These are phyloP conservation scores for Aspergillus jensenii DNA, from an alignment of 2,329 filamentous ascomycete species.

Conservation along the genomic window DNA sequence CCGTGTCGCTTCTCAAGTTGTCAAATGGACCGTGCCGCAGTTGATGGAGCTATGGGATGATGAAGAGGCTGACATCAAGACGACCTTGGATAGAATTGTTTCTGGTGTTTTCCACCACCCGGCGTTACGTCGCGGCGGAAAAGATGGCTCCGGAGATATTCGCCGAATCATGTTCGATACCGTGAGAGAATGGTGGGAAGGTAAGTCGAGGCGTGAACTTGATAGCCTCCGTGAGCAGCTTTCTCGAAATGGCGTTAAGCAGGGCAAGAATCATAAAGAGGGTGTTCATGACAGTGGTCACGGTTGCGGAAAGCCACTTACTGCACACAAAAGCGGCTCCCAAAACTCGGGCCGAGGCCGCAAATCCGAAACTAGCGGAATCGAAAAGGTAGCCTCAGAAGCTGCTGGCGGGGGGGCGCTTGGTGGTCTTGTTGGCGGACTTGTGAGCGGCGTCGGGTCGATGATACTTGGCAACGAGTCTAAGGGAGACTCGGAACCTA, in stretches of 20 bases:
- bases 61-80: slow-evolving; percentile 66
- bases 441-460: slow-evolving; percentile 59
- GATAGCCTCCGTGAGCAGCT: slow-evolving; percentile 72
- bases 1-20: slow-evolving; percentile 72
- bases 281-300: slow-evolving; percentile 82
- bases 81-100: slow-evolving; percentile 74
- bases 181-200: slow-evolving; percentile 79
- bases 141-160: slow-evolving; percentile 70
- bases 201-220: slow-evolving; percentile 62
- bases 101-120: slow-evolving; percentile 85
- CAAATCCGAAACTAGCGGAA: slow-evolving; percentile 27
- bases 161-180: slow-evolving; percentile 75
- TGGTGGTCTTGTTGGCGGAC: slow-evolving; percentile 68
- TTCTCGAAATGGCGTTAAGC: slow-evolving; percentile 72
- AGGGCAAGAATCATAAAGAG: slow-evolving; percentile 81
- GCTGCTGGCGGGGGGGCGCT: slow-evolving; percentile 65
- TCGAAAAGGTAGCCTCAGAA: slow-evolving; percentile 57
- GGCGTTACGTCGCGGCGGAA: slow-evolving; percentile 68
- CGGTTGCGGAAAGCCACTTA: slow-evolving; percentile 76
- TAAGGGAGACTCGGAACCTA: not conserved
- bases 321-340: slow-evolving; percentile 62
- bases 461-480: slow-evolving; percentile 63
- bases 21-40: slow-evolving; percentile 86
- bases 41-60: slow-evolving; percentile 87
- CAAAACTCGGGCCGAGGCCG: slow-evolving; percentile 20